Evolutionary conservation across 2,329 filamentous ascomycete genomes (phyloP).

Genomic region (Dothistroma pini): DNA sequence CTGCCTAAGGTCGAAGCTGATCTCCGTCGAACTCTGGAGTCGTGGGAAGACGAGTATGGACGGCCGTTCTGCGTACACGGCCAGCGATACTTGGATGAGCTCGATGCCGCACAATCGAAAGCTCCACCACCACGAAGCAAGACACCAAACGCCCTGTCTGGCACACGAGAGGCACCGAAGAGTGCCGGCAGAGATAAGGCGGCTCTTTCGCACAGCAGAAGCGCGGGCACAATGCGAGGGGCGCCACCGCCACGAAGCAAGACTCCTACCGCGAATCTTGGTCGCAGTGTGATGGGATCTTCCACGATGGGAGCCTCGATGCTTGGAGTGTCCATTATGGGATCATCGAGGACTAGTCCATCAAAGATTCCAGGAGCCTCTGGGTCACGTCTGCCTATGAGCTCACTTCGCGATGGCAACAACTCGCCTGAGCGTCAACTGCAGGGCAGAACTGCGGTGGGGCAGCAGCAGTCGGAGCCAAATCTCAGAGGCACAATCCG

Average conservation of each 20-base stretch:
- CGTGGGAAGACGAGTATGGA: constrained; percentile 92
- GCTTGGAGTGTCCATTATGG: constrained; percentile 30
- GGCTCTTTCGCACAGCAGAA: constrained; percentile 29
- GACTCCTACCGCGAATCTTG: constrained; percentile 41
- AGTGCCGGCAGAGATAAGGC: constrained; percentile 25
- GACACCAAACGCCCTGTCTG: constrained; percentile 54
- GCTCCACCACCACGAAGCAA: constrained; percentile 57
- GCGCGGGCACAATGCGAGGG: constrained; percentile 40
- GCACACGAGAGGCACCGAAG: constrained; percentile 30
- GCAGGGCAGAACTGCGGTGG: constrained; percentile 15
- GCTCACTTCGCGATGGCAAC: constrained; percentile 64
- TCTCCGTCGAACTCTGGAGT: constrained; percentile 74
- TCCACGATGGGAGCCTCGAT: constrained; percentile 25
- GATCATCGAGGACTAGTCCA: constrained; percentile 47
- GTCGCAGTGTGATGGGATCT: constrained; percentile 26
- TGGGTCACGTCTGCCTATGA: constrained; percentile 61
- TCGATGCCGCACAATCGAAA: constrained; percentile 63
- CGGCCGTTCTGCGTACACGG: constrained; percentile 91
- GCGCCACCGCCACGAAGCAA: constrained; percentile 42
- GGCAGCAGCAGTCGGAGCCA: constrained; percentile 35
- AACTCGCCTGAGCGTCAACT: constrained; percentile 76
- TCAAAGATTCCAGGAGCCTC: constrained; percentile 58
- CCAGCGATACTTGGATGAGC: constrained; percentile 79
- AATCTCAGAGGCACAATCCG: constrained; percentile 41
- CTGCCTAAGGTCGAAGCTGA: constrained; percentile 86